Conservation (phyloP, 768 basidiomycete genomes). For the Tephrocybe sp. region DNA sequence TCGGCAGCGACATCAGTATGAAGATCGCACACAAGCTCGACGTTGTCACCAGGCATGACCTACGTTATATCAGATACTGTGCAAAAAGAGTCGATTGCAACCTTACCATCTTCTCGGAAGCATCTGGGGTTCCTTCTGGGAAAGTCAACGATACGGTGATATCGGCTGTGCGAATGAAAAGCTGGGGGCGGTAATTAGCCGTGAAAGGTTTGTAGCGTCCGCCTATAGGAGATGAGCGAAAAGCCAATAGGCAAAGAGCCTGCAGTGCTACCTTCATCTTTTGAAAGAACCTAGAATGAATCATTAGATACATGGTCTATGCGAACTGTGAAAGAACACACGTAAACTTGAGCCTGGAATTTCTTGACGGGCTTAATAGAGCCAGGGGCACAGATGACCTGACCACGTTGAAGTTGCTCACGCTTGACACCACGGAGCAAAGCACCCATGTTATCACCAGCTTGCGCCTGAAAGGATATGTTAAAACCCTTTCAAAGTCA, state of each 20-base stretch:
- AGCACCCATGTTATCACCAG: slow-evolving; percentile 99
- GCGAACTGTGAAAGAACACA: slow-evolving; percentile 35
- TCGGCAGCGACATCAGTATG: slow-evolving; percentile 88
- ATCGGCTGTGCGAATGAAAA: slow-evolving; percentile 95
- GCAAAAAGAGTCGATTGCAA: not conserved
- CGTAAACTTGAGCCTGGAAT: slow-evolving; percentile 92
- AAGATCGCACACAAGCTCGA: slow-evolving; percentile 86
- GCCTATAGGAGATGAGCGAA: slow-evolving; percentile 31
- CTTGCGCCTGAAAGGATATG: slow-evolving; percentile 70
- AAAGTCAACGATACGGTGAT: slow-evolving; percentile 84
- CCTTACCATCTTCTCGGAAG: slow-evolving; percentile 83
- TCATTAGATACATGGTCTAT: not conserved
- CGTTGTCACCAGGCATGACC: slow-evolving; percentile 98
- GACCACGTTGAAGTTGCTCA: slow-evolving; percentile 92
- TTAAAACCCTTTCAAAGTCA: not conserved
- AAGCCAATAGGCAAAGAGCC: slow-evolving; percentile 13
- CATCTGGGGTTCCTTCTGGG: slow-evolving; percentile 80
- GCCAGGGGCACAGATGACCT: slow-evolving; percentile 86
- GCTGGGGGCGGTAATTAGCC: slow-evolving; percentile 91
- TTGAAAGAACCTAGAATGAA: slow-evolving; percentile 60
- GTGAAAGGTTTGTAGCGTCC: slow-evolving; percentile 92
- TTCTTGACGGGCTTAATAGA: slow-evolving; percentile 93
- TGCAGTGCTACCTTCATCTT: slow-evolving; percentile 65
- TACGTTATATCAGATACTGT: slow-evolving; percentile 23
- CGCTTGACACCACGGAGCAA: slow-evolving; percentile 96